phyloP scores from a whole-genome alignment of 164 flowering plant species.

The Buxus sempervirens region DNA sequence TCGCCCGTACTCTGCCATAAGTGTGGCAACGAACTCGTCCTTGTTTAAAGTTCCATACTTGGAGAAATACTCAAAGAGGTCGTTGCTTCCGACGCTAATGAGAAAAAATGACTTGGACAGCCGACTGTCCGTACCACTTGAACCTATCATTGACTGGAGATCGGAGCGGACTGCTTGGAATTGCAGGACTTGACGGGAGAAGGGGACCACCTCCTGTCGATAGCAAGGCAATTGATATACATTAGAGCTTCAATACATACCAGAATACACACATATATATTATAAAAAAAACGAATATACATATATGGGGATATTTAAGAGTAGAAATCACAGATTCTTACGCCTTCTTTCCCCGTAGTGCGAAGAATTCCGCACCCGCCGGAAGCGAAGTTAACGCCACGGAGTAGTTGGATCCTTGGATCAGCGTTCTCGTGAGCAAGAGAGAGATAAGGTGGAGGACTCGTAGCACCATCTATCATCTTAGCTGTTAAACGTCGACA shows the following conservation, averaged over 20 bases:
- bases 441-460: constrained; percentile 44
- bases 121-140: constrained; percentile 9
- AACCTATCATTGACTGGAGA: constrained; percentile 24
- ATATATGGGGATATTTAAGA: no score
- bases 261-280: no score
- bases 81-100: constrained; percentile 54
- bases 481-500: constrained; percentile 27
- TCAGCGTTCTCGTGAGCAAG: constrained; percentile 9
- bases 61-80: constrained; percentile 30
- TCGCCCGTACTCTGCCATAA: constrained; percentile 23
- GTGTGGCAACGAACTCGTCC: constrained; percentile 20
- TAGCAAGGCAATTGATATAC: neutral
- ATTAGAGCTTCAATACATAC: no score
- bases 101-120: constrained; percentile 39
- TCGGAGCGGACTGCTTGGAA: constrained; percentile 21
- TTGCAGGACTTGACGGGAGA: constrained; percentile 40
- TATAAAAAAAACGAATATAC: no score
- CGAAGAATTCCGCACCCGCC: constrained; percentile 50
- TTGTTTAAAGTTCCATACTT: constrained; percentile 11
- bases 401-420: constrained; percentile 11
- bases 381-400: constrained; percentile 57
- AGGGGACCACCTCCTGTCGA: constrained; percentile 21
- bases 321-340: constrained; percentile 6
- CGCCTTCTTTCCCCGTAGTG: constrained; percentile 22
- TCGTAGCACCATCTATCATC: constrained; percentile 30